Evolutionary conservation across 805 yeast species (phyloP).

Genomic region (Starmerella sp.): DNA sequence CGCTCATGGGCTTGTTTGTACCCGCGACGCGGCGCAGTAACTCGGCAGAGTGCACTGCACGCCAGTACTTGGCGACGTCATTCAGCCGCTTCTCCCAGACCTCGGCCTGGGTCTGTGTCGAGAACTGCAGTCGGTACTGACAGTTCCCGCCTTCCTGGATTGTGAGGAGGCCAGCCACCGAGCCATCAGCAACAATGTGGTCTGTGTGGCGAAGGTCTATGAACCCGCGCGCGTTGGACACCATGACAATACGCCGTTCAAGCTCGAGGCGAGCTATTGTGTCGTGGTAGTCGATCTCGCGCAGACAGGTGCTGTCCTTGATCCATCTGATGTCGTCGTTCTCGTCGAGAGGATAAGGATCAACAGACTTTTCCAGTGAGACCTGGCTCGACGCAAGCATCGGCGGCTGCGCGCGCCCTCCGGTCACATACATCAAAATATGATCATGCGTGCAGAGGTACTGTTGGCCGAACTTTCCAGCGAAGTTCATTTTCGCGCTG

Average conservation of each 20-base stretch:
- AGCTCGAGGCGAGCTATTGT: slow-evolving; percentile 50
- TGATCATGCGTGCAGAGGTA: slow-evolving; percentile 57
- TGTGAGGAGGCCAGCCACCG: not conserved
- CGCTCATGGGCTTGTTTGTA: slow-evolving; percentile 1
- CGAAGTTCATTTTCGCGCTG: slow-evolving; percentile 22
- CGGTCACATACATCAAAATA: slow-evolving; percentile 46
- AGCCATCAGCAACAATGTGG: slow-evolving; percentile 23
- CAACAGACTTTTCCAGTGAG: slow-evolving; percentile 30
- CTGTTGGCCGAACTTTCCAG: slow-evolving; percentile 31
- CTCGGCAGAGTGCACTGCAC: slow-evolving; percentile 34
- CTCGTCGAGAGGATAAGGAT: slow-evolving; percentile 45
- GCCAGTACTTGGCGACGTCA: slow-evolving; percentile 50
- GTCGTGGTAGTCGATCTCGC: slow-evolving; percentile 43
- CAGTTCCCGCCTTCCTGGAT: not conserved
- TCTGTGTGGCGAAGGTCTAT: slow-evolving; percentile 47
- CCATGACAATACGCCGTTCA: slow-evolving; percentile 46
- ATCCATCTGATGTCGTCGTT: slow-evolving; percentile 50
- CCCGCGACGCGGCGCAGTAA: slow-evolving; percentile 7
- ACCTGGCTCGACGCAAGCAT: slow-evolving; percentile 25
- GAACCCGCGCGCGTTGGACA: slow-evolving; percentile 48
- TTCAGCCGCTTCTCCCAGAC: slow-evolving; percentile 54
- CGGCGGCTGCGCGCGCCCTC: slow-evolving; percentile 50
- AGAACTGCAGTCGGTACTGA: slow-evolving; percentile 4
- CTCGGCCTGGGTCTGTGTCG: slow-evolving; percentile 31
- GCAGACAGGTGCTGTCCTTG: slow-evolving; percentile 26